These are phyloP conservation scores for Parasarocladium wereldwijsianum DNA, from an alignment of 2,329 filamentous ascomycete species.

Conservation along the genomic window DNA sequence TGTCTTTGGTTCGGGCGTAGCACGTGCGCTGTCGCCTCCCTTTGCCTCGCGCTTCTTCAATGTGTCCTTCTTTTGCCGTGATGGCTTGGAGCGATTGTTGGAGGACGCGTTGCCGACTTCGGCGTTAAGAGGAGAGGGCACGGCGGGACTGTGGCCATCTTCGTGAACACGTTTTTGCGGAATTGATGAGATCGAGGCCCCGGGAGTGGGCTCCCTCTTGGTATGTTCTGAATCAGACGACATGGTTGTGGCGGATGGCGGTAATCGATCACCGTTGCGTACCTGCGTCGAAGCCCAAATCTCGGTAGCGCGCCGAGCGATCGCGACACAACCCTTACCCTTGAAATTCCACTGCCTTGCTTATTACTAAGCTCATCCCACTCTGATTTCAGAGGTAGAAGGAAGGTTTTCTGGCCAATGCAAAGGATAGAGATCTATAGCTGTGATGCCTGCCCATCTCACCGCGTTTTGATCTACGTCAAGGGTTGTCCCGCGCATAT, in stretches of 20 bases:
- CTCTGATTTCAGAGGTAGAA: too few species aligned
- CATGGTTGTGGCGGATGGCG: conserved; percentile 18
- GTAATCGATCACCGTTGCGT: too few species aligned
- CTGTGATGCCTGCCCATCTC: too few species aligned
- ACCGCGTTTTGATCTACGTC: too few species aligned
- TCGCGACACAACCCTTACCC: too few species aligned
- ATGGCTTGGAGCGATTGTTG: conserved; percentile 20
- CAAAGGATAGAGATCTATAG: too few species aligned
- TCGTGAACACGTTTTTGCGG: conserved; percentile 53
- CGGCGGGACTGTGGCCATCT: conserved; percentile 53
- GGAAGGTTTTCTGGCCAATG: too few species aligned
- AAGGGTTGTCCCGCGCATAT: too few species aligned
- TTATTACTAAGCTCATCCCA: too few species aligned
- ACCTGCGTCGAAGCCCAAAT: too few species aligned
- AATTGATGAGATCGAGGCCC: conserved; percentile 28
- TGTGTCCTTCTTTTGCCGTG: conserved; percentile 48
- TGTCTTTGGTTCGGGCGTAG: conserved; percentile 40
- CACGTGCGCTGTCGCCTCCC: conserved; percentile 33
- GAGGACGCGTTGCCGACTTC: conserved; percentile 37
- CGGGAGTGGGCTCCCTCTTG: conserved; percentile 26
- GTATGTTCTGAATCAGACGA: conserved; percentile 21
- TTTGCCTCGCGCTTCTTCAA: conserved; percentile 56
- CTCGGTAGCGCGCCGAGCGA: too few species aligned
- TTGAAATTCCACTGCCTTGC: too few species aligned
- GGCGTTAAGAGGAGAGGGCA: conserved; percentile 63